Evolutionary conservation across 2,329 filamentous ascomycete genomes (phyloP), one percentile per base, ranked within the genome.

Genomic region (Cyclaneusma minus): DNA sequence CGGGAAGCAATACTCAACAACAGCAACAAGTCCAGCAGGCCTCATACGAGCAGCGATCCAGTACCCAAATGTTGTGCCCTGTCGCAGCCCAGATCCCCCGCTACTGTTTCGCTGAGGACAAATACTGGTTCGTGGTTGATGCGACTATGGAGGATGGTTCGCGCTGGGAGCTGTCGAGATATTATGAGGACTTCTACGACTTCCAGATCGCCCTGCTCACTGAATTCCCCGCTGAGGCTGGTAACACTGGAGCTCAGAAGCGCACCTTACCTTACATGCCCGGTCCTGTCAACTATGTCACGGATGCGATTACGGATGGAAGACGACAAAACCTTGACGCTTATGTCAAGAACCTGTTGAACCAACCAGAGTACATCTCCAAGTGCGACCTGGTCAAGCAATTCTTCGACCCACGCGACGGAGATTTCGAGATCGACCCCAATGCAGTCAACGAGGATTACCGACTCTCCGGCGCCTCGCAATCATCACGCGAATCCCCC

Each of bases 101-200:
- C 34, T 95, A 93, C 55, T 92, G 83, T 50, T 95, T 91, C 45
- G 83, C 84, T 32, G 87, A 95, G 47, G 85, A 94, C 41, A 94
- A 94, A 50, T 95, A 95, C 53, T 95, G 89, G 83, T 98, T 95
- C 45, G 81, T 94, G 29, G 87, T 98, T 32, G 85, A 94, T 50
- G 83, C 81, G 13, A 67, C 76, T 42, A 69, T 95, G 51, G 83
- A 93, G 45, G 85, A 95, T 47, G 85, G 84, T 24, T 68, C 81
- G 24, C 76, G 81, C 45, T 95, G 85, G 84, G 85, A 94, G 48
- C 58, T 98, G 25, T 87, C 83, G 20, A 73, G 89, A 35, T 89
- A 92, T 46, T 98, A 98, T 46, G 84, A 95, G 50, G 89, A 95
- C 55, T 98, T 98, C 48, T 98, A 95, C 55, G 89, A 95, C 51